Base-by-base conservation (phyloP, 73 alveolate species). In the Paramecium pentaurelia region DNA sequence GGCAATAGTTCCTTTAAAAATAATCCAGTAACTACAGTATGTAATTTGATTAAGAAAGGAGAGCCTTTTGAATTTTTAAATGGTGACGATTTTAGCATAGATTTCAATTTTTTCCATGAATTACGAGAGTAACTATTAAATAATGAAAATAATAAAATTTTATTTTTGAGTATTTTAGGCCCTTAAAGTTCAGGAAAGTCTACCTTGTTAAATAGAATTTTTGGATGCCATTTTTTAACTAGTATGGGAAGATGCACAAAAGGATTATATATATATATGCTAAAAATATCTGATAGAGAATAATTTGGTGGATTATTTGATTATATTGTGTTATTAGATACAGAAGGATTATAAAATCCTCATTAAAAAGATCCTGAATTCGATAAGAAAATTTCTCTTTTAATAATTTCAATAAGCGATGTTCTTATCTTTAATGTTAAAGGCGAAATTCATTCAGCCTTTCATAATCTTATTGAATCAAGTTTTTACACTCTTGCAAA, bases 171-270 rank as follows among this genome's bases (percentile, higher is more conserved):
- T 42, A 91, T 86, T 22, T 68, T 91, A 1, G 95, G 95, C 2
- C 95, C 95, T 9, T 71, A 91, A 49, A 91, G 77, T 47, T 73
- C 95, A 14, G 95, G 95, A 27, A 91, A 91, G 47, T 91, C 95
- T 6, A 91, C 95, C 44, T 38, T 91, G 49, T 71, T 70, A 47
- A 91, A 91, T 28, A 70, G 68, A 37, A 71, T 77, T 3, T 73
- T 77, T 20, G 95, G 95, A 1, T 91, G 95, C 37, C 84, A 86
- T 68, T 91, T 91, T 73, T 16, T 49, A 45, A 80, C 85, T 32
- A 77, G 92, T 47, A 93, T 51, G 7, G 95, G 95, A 9, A 80
- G 95, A 60, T 91, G 95, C 58, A 91, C 95, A 18, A 58, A 88
- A 58, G 93, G 95, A 9, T 68, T 91, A 8, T 91, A 86, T 80